A percentile compares a stretch with the other conserved stretches of the same genome.
phyloP scores from a whole-genome alignment of 768 basidiomycete genomes.

The Candolleomyces aberdarensis region DNA sequence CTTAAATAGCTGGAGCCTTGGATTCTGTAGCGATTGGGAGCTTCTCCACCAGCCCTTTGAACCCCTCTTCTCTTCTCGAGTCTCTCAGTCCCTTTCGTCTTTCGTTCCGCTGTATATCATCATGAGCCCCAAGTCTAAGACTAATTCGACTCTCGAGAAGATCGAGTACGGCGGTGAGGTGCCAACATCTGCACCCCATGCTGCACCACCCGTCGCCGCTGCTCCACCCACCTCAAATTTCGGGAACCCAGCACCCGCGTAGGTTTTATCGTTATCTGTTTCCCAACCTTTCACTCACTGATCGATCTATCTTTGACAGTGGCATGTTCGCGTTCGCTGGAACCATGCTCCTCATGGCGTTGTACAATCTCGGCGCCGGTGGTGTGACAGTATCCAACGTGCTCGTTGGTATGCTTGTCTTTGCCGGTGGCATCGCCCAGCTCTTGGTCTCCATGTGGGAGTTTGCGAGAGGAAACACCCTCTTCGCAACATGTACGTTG shows the following conservation, averaged over 20 bases:
- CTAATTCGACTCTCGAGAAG: background rate
- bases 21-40: background rate
- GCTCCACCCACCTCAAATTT: background rate
- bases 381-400: constrained; percentile 7
- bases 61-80: background rate
- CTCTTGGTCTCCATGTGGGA: constrained; percentile 6
- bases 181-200: background rate
- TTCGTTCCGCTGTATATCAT: background rate
- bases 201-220: background rate
- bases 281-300: background rate
- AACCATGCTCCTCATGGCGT: constrained; percentile 11
- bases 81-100: background rate
- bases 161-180: constrained; percentile 4
- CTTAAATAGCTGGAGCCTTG: background rate
- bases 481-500: constrained; percentile 9
- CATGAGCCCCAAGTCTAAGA: background rate
- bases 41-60: background rate
- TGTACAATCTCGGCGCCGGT: constrained; percentile 11
- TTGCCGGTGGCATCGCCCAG: constrained; percentile 8
- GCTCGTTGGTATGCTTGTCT: constrained; percentile 10
- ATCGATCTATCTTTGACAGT: background rate
- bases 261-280: background rate
- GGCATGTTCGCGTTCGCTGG: constrained; percentile 11
- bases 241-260: constrained; percentile 11
- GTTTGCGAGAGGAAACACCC: constrained; percentile 5